Evolutionary conservation across 257 asterid genomes (phyloP).

Genomic region (Solanum bulbocastanum): DNA sequence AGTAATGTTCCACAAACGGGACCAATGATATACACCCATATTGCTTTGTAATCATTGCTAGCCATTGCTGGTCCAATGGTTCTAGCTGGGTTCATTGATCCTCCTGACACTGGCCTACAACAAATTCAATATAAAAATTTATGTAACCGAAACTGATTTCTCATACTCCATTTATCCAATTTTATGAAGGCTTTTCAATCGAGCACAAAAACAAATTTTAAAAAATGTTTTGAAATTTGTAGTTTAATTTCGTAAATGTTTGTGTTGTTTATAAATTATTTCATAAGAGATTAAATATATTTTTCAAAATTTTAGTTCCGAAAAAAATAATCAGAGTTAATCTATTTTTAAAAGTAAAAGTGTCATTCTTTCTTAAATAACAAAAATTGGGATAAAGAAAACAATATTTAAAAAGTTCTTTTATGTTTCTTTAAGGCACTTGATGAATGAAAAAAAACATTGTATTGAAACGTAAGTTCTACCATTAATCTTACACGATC

Average conservation of each 20-base stretch:
- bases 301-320: neutral
- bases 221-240: too few species aligned
- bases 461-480: neutral
- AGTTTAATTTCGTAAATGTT: neutral
- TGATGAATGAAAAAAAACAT: neutral
- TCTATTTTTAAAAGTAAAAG: neutral
- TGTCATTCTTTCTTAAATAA: neutral
- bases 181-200: neutral
- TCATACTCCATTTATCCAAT: neutral
- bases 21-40: slow-evolving; percentile 70
- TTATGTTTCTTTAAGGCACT: neutral
- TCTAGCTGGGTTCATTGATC: slow-evolving; percentile 87
- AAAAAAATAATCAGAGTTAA: too few species aligned
- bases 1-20: slow-evolving; percentile 59
- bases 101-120: slow-evolving; percentile 75
- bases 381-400: neutral
- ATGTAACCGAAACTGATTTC: neutral
- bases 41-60: slow-evolving; percentile 45
- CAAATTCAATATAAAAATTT: neutral
- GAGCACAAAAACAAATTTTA: neutral
- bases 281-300: neutral
- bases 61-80: slow-evolving; percentile 82
- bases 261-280: neutral
- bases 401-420: neutral
- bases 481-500: neutral